phyloP scores from a whole-genome alignment of 129 eudicot genomes.

The Saposhnikovia divaricata region DNA sequence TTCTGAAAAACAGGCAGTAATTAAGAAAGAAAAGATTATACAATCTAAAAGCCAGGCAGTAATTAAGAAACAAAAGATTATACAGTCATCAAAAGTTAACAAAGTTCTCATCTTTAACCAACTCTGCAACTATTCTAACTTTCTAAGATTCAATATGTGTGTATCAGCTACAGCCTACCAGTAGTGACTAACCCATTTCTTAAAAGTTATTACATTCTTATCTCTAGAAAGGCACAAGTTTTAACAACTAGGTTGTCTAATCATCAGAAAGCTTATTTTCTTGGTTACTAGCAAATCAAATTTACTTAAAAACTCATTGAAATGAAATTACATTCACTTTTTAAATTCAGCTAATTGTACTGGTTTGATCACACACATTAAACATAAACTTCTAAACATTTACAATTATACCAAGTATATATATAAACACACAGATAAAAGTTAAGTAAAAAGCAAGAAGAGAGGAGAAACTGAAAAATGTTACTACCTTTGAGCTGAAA shows the following conservation, averaged over 20 bases:
- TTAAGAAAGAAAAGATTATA: no score
- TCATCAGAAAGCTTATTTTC: background rate
- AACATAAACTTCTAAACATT: background rate
- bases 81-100: background rate
- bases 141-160: background rate
- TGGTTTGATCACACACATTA: background rate
- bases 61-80: background rate
- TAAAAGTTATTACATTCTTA: background rate
- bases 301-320: background rate
- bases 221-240: no score
- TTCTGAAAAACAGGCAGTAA: no score
- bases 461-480: background rate
- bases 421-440: background rate
- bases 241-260: background rate
- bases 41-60: no score
- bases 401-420: background rate
- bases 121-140: background rate
- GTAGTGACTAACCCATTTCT: background rate
- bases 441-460: background rate
- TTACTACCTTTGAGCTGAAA: constrained; percentile 14
- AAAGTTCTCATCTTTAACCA: background rate
- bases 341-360: background rate
- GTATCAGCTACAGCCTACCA: background rate
- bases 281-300: background rate
- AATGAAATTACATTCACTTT: background rate